Conservation (phyloP, 192 early-diverging fungal genomes). For the Backusella tarrabulga region DNA sequence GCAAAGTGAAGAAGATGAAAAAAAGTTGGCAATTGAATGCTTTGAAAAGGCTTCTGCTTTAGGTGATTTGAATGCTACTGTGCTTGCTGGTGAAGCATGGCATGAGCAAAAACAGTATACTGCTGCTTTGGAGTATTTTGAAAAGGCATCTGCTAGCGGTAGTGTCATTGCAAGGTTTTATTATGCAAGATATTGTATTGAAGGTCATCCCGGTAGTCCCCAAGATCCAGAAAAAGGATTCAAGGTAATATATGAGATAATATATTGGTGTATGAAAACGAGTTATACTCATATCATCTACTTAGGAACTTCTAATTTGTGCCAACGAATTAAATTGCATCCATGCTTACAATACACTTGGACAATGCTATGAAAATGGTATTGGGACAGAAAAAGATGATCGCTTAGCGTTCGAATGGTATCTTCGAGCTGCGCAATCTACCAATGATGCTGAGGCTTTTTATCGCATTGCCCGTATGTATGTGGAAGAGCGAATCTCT, state of each 20-base stretch:
- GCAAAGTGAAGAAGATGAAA: constrained; percentile 11
- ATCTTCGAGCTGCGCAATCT: constrained; percentile 17
- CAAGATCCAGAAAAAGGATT: constrained; percentile 20
- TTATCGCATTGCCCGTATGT: constrained; percentile 24
- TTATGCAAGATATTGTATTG: constrained; percentile 26
- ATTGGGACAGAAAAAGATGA: constrained; percentile 16
- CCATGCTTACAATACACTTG: constrained; percentile 29
- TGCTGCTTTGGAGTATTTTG: constrained; percentile 26
- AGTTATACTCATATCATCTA: neutral
- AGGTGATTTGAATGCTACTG: constrained; percentile 31
- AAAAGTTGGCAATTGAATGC: constrained; percentile 11
- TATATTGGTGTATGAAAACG: neutral
- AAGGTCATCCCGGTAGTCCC: constrained; percentile 21
- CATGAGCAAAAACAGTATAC: constrained; percentile 29
- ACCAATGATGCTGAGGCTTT: constrained; percentile 32
- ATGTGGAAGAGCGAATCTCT: neutral
- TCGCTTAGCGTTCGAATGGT: constrained; percentile 22
- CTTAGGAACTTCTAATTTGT: constrained; percentile 25
- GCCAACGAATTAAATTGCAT: constrained; percentile 28
- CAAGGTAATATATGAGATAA: neutral
- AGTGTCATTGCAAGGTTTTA: constrained; percentile 21
- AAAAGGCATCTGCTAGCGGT: constrained; percentile 26
- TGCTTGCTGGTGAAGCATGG: constrained; percentile 28
- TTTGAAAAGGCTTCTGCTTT: constrained; percentile 30
- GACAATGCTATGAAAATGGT: constrained; percentile 36